Evolutionary conservation across 257 asterid genomes (phyloP).

Genomic region (Solanum virginianum): DNA sequence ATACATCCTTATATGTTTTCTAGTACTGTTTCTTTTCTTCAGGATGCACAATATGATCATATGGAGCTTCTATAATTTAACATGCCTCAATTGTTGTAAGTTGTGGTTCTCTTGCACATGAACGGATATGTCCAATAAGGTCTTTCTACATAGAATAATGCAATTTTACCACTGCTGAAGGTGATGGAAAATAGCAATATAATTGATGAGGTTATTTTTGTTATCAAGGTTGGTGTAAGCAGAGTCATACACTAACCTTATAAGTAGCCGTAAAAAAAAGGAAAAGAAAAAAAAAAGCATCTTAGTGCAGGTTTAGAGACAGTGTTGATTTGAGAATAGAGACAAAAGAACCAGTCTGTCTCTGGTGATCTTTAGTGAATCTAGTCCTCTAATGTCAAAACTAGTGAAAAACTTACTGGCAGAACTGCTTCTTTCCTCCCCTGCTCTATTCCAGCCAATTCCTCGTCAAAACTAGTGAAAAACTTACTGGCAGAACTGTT

Average conservation of each 20-base stretch:
- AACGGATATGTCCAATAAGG: background rate
- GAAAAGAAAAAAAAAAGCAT: no score
- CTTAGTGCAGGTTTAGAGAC: background rate
- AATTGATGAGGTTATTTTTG: background rate
- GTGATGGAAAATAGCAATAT: background rate
- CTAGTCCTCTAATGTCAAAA: background rate
- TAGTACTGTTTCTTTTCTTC: background rate
- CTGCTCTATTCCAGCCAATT: background rate
- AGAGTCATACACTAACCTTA: no score
- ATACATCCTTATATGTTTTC: background rate
- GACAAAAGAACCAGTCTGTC: background rate
- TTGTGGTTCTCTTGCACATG: background rate
- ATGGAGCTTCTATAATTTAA: background rate
- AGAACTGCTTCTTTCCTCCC: background rate
- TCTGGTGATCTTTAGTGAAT: background rate
- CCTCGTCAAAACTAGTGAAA: no score
- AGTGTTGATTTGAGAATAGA: background rate
- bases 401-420: background rate
- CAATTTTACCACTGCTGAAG: background rate
- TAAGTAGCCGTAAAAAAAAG: no score
- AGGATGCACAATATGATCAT: background rate
- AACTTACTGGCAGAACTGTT: no score
- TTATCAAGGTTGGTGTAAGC: slow-evolving; percentile 26
- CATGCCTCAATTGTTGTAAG: background rate
- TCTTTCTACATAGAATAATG: background rate